Percentiles rank a stretch among this genome's conserved stretches.
These are phyloP conservation scores for Penicillium sp. DNA, from an alignment of 2,329 filamentous ascomycete genomes.

Conservation along the genomic window DNA sequence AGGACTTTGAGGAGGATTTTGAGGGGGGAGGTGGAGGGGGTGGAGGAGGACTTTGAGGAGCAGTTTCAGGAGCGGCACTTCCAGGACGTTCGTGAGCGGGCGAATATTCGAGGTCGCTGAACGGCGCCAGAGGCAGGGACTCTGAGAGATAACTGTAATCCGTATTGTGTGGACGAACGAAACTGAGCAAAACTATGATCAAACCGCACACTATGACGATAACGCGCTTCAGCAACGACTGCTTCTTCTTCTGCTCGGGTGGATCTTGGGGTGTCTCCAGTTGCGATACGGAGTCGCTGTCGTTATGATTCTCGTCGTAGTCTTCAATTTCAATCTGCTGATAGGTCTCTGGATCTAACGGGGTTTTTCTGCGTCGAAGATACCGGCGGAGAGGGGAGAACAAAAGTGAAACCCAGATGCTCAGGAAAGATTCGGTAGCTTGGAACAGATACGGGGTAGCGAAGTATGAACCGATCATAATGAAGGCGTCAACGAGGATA, in stretches of 20 bases:
- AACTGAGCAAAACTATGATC: slow-evolving; percentile 10
- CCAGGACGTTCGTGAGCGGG: neutral
- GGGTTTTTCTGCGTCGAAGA: neutral
- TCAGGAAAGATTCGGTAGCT: slow-evolving; percentile 6
- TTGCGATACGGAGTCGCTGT: slow-evolving; percentile 12
- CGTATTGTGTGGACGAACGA: slow-evolving; percentile 14
- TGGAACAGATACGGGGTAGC: slow-evolving; percentile 12
- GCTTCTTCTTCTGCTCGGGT: neutral
- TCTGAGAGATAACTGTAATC: slow-evolving; percentile 17
- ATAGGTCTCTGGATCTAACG: slow-evolving; percentile 17
- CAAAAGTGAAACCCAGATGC: slow-evolving; percentile 12
- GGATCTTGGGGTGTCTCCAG: neutral
- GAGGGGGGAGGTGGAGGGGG: neutral
- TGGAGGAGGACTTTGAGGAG: neutral
- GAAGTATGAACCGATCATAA: slow-evolving; percentile 13
- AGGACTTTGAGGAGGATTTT: neutral
- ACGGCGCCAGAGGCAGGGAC: slow-evolving; percentile 19
- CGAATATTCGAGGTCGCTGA: slow-evolving; percentile 7
- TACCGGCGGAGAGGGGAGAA: neutral
- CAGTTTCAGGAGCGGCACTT: neutral
- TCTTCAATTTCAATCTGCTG: slow-evolving; percentile 19
- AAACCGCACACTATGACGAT: slow-evolving; percentile 6
- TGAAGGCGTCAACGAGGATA: slow-evolving; percentile 10
- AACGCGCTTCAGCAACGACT: slow-evolving; percentile 1
- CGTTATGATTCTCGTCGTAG: slow-evolving; percentile 14